Percentiles rank a stretch among this genome's conserved stretches.
Conservation (phyloP, 1,139 yeast species). For the Magnusiomyces suaveolens region DNA sequence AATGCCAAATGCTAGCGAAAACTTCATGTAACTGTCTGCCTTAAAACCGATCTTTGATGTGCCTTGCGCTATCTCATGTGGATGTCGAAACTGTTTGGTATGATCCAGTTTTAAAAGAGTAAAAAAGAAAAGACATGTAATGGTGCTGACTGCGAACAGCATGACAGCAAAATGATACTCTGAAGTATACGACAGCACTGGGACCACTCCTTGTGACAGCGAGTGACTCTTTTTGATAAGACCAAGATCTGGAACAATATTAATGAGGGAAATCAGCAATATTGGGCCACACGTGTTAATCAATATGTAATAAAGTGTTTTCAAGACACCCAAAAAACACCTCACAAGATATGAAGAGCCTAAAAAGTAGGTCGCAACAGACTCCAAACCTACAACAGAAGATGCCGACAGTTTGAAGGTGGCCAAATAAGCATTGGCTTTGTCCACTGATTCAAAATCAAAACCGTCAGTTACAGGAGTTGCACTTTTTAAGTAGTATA, state of each 20-base stretch:
- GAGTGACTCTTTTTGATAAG: background rate
- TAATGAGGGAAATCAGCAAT: background rate
- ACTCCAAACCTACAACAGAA: background rate
- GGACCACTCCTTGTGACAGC: background rate
- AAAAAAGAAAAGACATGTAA: background rate
- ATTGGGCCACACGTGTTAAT: background rate
- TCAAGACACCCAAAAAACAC: background rate
- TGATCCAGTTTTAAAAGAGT: background rate
- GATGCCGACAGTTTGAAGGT: background rate
- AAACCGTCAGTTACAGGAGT: background rate
- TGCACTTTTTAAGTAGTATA: background rate
- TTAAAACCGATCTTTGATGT: background rate
- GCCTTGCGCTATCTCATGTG: background rate
- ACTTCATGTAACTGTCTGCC: background rate
- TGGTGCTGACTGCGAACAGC: background rate
- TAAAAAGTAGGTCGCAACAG: background rate
- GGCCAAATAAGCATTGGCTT: background rate
- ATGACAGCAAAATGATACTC: background rate
- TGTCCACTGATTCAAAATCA: background rate
- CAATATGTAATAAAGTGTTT: background rate
- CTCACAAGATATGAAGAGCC: background rate
- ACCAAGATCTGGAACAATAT: background rate
- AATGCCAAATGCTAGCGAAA: background rate
- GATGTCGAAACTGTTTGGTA: background rate
- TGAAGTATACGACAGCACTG: background rate